Percentiles rank a stretch among this genome's conserved stretches.
These are phyloP conservation scores for Penicillium brasilianum DNA, from an alignment of 2,329 filamentous ascomycete genomes.

Conservation along the genomic window DNA sequence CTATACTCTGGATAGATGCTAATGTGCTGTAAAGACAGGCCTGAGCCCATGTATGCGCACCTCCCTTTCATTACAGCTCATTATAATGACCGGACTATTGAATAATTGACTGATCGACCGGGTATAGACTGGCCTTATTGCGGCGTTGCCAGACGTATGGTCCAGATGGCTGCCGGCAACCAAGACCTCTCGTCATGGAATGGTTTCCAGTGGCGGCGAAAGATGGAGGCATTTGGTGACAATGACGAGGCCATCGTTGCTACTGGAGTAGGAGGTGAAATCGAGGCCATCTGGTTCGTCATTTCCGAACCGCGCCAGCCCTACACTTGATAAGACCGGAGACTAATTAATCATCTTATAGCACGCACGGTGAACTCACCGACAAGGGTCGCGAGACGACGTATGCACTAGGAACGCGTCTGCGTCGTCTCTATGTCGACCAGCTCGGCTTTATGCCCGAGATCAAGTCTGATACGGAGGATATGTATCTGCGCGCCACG, in stretches of 20 bases:
- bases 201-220: constrained; percentile 67
- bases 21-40: constrained; percentile 48
- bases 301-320: too few relatives aligned
- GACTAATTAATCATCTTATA: constrained; percentile 31
- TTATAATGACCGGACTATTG: background rate
- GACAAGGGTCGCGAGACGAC: constrained; percentile 76
- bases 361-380: constrained; percentile 69
- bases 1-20: background rate
- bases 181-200: constrained; percentile 62
- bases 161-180: constrained; percentile 62
- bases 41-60: constrained; percentile 52
- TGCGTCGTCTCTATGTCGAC: constrained; percentile 75
- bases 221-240: constrained; percentile 79
- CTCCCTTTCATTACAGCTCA: background rate
- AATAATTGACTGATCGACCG: constrained; percentile 26
- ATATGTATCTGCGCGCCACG: constrained; percentile 75
- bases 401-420: constrained; percentile 67
- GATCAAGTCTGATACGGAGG: constrained; percentile 60
- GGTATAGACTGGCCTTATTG: constrained; percentile 84
- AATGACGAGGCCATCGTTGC: constrained; percentile 73
- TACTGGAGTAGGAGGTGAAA: constrained; percentile 68
- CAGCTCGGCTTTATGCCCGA: constrained; percentile 73
- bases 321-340: background rate
- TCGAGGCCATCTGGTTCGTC: constrained; percentile 80
- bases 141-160: constrained; percentile 73